Conservation (phyloP, 2,329 filamentous ascomycete genomes). For the Fusarium praegraminearum region DNA sequence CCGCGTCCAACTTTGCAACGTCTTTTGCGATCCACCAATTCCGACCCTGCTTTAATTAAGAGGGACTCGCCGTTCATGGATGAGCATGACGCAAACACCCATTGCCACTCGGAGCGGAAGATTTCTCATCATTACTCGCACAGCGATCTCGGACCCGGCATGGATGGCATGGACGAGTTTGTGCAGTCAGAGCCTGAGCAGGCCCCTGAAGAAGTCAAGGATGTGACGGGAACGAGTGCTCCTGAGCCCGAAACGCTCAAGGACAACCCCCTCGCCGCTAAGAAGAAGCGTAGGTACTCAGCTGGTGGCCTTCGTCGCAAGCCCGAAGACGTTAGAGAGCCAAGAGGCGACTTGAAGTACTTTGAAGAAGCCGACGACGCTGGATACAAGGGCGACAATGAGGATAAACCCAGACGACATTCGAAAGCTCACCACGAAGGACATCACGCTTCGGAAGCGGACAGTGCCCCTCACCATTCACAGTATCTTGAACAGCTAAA, state of each 20-base stretch:
- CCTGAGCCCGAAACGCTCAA: constrained; percentile 70
- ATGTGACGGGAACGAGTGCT: constrained; percentile 73
- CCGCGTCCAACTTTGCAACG: constrained; percentile 64
- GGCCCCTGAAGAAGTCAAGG: constrained; percentile 57
- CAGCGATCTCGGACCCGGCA: constrained; percentile 52
- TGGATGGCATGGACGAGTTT: constrained; percentile 40
- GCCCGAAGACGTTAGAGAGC: constrained; percentile 76
- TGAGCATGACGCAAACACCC: neutral
- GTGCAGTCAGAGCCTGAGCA: constrained; percentile 51
- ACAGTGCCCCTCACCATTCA: constrained; percentile 28
- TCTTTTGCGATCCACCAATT: constrained; percentile 59
- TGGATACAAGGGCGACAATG: constrained; percentile 76
- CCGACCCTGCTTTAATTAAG: constrained; percentile 56
- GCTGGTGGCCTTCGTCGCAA: constrained; percentile 83
- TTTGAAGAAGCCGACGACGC: constrained; percentile 90
- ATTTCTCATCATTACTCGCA: constrained; percentile 46
- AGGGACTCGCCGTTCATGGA: constrained; percentile 33
- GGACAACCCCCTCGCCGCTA: constrained; percentile 54
- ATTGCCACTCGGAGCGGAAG: constrained; percentile 21
- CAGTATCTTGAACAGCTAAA: constrained; percentile 49
- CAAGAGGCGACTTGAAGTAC: constrained; percentile 85
- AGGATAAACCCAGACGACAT: constrained; percentile 33
- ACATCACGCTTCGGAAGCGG: constrained; percentile 11
- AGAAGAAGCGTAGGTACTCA: constrained; percentile 81
- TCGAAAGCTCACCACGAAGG: constrained; percentile 13